Conservation (phyloP, 73 alveolate species). For the Tetrahymena borealis region DNA sequence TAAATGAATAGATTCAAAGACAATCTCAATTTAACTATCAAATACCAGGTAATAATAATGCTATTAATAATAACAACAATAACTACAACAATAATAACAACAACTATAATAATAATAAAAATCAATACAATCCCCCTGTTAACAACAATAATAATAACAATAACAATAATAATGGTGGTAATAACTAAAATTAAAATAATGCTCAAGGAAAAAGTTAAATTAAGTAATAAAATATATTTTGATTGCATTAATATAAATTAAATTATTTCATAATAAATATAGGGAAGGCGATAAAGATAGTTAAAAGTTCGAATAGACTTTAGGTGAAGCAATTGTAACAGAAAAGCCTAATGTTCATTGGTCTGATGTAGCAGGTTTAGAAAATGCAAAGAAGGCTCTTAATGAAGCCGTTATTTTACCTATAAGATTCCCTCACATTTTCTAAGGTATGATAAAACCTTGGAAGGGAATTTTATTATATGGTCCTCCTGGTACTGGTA, state of each 20-base stretch:
- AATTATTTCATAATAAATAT: background rate
- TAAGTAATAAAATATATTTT: background rate
- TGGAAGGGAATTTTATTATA: slow-evolving; percentile 92
- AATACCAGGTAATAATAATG: background rate
- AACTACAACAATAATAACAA: background rate
- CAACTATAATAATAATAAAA: background rate
- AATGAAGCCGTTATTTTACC: slow-evolving; percentile 88
- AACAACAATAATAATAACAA: background rate
- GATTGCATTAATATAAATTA: background rate
- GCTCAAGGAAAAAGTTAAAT: background rate
- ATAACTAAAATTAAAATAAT: background rate
- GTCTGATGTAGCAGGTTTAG: slow-evolving; percentile 87
- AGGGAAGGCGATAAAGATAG: background rate
- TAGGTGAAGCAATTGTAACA: slow-evolving; percentile 5
- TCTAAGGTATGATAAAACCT: slow-evolving; percentile 89
- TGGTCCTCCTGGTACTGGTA: slow-evolving; percentile 97
- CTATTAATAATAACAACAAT: background rate
- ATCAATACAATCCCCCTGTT: background rate
- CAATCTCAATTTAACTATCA: background rate
- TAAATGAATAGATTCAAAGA: background rate
- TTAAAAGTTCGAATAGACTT: background rate
- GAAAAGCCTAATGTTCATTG: slow-evolving; percentile 71
- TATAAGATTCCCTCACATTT: slow-evolving; percentile 78
- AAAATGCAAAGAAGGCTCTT: slow-evolving; percentile 73
- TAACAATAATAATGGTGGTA: background rate